phyloP scores from a whole-genome alignment of 2,329 filamentous ascomycete species.

The Neopestalotiopsis rosae region DNA sequence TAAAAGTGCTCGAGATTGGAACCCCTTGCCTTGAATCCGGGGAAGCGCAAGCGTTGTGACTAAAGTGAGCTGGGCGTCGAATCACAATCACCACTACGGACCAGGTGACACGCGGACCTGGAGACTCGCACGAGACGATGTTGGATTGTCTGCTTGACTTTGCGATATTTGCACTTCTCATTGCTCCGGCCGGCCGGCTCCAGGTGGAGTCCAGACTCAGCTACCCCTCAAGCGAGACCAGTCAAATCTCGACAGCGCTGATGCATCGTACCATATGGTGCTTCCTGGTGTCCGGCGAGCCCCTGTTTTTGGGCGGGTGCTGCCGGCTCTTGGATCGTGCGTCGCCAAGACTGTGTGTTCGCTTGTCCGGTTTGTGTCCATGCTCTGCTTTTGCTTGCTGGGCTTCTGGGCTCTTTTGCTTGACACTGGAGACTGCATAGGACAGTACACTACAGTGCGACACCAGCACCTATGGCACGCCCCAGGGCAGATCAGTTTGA shows the following conservation, averaged over 20 bases:
- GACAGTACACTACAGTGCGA: neutral
- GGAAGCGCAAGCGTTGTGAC: neutral
- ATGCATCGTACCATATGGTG: neutral
- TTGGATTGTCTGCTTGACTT: neutral
- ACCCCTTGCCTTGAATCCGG: conserved; percentile 1
- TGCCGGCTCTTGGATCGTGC: neutral
- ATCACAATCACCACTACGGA: neutral
- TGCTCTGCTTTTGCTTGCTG: no score
- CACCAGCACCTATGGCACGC: neutral
- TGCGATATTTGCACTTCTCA: neutral
- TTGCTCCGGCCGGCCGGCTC: conserved; percentile 9
- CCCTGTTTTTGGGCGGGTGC: conserved; percentile 3
- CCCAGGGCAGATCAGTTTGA: neutral
- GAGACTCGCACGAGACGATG: neutral
- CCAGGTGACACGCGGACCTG: neutral
- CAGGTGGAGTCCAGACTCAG: conserved; percentile 2
- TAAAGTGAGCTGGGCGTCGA: neutral
- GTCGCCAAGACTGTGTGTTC: neutral
- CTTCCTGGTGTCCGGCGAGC: conserved; percentile 10
- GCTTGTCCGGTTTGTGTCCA: neutral
- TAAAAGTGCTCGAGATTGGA: neutral
- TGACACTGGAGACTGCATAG: no score
- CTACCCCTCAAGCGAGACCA: conserved; percentile 15
- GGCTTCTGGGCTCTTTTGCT: no score
- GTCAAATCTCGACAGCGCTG: neutral